These are phyloP conservation scores for Coemansia sp. DNA, from an alignment of 192 early-diverging fungal genomes.

Conservation along the genomic window DNA sequence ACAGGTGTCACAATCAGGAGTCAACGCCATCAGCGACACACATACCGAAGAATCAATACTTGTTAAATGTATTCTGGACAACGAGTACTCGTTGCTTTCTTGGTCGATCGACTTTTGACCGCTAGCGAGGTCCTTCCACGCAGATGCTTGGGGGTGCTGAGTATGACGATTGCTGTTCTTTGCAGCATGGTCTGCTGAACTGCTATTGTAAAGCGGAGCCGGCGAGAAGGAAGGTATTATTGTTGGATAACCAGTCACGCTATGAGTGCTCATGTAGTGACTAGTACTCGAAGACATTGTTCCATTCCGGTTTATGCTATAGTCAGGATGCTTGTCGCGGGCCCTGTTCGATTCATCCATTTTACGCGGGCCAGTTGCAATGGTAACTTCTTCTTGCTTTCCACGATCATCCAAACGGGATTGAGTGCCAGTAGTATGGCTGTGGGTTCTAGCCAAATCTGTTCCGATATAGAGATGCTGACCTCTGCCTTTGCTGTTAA, in stretches of 20 bases:
- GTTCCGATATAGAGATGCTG: slow-evolving; percentile 11
- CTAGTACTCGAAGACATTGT: neutral
- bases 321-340: neutral
- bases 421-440: neutral
- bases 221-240: neutral
- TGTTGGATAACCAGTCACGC: neutral
- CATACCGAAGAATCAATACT: slow-evolving; percentile 44
- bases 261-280: neutral
- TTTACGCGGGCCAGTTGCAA: slow-evolving; percentile 21
- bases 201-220: neutral
- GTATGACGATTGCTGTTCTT: neutral
- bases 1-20: slow-evolving; percentile 49
- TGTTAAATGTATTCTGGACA: slow-evolving; percentile 33
- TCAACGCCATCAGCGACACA: slow-evolving; percentile 47
- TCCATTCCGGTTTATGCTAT: neutral
- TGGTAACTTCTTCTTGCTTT: slow-evolving; percentile 21
- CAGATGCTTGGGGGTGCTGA: neutral
- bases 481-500: slow-evolving; percentile 21
- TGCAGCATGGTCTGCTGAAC: neutral
- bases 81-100: slow-evolving; percentile 41
- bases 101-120: slow-evolving; percentile 24
- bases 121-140: slow-evolving; percentile 1
- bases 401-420: slow-evolving; percentile 2
- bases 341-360: slow-evolving; percentile 1
- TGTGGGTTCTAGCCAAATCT: neutral